These are phyloP conservation scores for Metschnikowia bowlesiae DNA, from an alignment of 805 yeast genomes.

Conservation along the genomic window DNA sequence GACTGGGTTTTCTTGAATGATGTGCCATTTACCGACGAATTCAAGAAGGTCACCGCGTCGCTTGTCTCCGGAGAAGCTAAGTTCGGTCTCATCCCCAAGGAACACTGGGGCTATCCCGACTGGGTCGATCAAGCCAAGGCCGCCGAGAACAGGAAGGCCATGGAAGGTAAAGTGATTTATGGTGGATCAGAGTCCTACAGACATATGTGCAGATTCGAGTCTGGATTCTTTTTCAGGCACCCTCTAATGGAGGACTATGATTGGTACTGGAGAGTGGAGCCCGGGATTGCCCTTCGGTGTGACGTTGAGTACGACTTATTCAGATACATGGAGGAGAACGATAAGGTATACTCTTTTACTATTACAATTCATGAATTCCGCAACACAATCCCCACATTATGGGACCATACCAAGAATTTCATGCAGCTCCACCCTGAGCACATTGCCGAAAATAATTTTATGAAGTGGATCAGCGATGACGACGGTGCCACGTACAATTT, in stretches of 20 bases:
- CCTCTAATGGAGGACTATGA: slow-evolving; percentile 70
- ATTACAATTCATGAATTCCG: slow-evolving; percentile 77
- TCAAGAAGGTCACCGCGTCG: slow-evolving; percentile 60
- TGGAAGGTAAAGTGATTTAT: slow-evolving; percentile 60
- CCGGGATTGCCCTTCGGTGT: slow-evolving; percentile 74
- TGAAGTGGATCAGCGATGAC: slow-evolving; percentile 68
- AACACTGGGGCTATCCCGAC: slow-evolving; percentile 84
- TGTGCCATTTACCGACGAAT: slow-evolving; percentile 76
- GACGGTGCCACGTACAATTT: slow-evolving; percentile 66
- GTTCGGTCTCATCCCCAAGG: slow-evolving; percentile 76
- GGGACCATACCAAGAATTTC: slow-evolving; percentile 72
- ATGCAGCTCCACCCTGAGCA: slow-evolving; percentile 55
- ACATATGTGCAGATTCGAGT: slow-evolving; percentile 90
- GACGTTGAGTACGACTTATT: slow-evolving; percentile 88
- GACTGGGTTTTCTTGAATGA: slow-evolving; percentile 97
- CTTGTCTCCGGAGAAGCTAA: slow-evolving; percentile 72
- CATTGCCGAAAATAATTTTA: slow-evolving; percentile 57
- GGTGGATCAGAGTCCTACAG: slow-evolving; percentile 75
- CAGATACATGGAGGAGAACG: slow-evolving; percentile 66
- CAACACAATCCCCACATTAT: slow-evolving; percentile 81
- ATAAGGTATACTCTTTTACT: slow-evolving; percentile 83
- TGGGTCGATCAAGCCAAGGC: slow-evolving; percentile 80
- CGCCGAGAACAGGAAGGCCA: slow-evolving; percentile 51
- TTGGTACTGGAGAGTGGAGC: slow-evolving; percentile 95
- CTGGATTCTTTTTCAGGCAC: slow-evolving; percentile 85